These are phyloP conservation scores for Alternaria sp. DNA, from an alignment of 2,329 filamentous ascomycete species.

Conservation along the genomic window DNA sequence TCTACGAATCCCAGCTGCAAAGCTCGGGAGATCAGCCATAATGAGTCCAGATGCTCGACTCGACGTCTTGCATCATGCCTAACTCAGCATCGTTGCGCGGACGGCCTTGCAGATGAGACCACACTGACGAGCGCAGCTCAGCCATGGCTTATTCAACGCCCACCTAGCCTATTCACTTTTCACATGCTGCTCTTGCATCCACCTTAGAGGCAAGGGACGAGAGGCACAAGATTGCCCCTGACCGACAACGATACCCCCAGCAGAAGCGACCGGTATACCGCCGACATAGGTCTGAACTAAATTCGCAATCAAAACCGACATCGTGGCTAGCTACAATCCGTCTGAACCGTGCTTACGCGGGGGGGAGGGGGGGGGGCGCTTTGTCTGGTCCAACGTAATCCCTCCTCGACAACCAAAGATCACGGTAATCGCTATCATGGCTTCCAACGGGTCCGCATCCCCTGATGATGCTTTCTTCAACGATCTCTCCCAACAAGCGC, in stretches of 20 bases:
- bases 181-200: not conserved
- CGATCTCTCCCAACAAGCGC: constrained; percentile 59
- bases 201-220: constrained; percentile 5
- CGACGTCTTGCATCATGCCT: constrained; percentile 28
- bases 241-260: constrained; percentile 3
- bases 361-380: constrained; percentile 4
- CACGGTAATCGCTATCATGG: constrained; percentile 34
- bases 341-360: constrained; percentile 32
- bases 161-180: constrained; percentile 17
- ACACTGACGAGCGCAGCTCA: constrained; percentile 25
- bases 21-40: constrained; percentile 35
- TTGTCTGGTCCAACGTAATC: constrained; percentile 16
- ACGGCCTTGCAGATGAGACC: constrained; percentile 28
- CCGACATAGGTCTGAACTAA: constrained; percentile 5
- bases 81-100: constrained; percentile 32
- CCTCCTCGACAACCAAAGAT: constrained; percentile 12
- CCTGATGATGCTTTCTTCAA: constrained; percentile 64
- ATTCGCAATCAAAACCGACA: not conserved
- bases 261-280: constrained; percentile 5
- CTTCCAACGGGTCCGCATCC: constrained; percentile 44
- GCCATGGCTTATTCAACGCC: constrained; percentile 17
- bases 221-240: constrained; percentile 9
- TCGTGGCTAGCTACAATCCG: constrained; percentile 7
- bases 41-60: constrained; percentile 38
- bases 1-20: constrained; percentile 15